These are phyloP conservation scores for Epichloe amarillans DNA, from an alignment of 2,329 filamentous ascomycete genomes.

Conservation along the genomic window DNA sequence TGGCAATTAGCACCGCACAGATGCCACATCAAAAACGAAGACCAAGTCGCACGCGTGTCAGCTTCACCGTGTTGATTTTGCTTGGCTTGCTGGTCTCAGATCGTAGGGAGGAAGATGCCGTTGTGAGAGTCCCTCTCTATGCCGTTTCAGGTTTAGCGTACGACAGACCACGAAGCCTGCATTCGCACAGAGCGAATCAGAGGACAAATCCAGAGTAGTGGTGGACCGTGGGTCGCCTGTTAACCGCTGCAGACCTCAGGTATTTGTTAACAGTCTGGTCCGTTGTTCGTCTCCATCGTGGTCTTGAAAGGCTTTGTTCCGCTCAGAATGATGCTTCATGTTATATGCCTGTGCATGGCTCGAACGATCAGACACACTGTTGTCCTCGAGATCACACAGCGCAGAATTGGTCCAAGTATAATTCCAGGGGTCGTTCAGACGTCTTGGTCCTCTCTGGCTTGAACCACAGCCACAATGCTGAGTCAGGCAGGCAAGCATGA, in stretches of 20 bases:
- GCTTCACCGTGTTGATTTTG: neutral
- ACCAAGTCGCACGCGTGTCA: constrained; percentile 1
- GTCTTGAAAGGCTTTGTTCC: neutral
- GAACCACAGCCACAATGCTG: no score
- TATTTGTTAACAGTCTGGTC: neutral
- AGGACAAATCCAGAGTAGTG: neutral
- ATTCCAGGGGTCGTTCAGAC: neutral
- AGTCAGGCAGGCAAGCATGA: no score
- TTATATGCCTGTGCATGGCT: no score
- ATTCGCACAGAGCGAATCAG: neutral
- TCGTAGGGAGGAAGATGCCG: neutral
- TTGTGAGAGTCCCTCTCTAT: neutral
- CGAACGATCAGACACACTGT: no score
- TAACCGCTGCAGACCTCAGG: neutral
- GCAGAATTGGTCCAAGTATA: no score
- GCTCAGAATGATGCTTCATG: no score
- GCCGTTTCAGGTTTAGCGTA: neutral
- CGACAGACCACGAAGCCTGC: neutral
- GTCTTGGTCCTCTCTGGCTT: neutral
- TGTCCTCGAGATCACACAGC: no score
- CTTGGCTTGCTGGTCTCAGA: constrained; percentile 1
- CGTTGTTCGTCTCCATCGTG: neutral
- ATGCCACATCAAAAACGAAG: neutral
- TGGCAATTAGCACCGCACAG: neutral
- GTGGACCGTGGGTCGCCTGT: neutral